Base-by-base conservation (phyloP, 2,329 filamentous ascomycete genomes). In the Trichoderma sp. region DNA sequence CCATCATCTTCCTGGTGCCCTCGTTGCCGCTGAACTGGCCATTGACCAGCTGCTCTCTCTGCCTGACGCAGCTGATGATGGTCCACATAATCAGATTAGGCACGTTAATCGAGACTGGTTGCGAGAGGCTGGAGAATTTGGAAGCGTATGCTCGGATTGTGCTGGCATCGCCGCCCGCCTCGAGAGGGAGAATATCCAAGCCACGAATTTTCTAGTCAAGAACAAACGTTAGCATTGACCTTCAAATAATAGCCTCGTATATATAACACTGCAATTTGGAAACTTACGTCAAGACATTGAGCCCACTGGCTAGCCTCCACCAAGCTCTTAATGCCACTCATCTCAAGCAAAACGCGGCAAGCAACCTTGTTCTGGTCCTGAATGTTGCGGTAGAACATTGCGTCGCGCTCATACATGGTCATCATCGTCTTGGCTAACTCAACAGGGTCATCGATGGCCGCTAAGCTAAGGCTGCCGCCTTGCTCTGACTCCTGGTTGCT, bases 21-120 rank as follows among this genome's bases (percentile, higher is more conserved):
- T 89, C 88, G 79, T 91, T 90, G 71, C 88, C 90, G 73, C 91
- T 93, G 79, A 91, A 97, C 74, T 90, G 87, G 32, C 90, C 89
- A 69, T 84, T 86, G 68, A 86, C 85, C 58, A 96, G 85, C 70
- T 89, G 83, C 74, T 91, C 90, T 71, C 92, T 88, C 80, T 97
- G 91, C 68, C 89, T 87, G 60, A 91, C 90, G 80, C 94, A 96
- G 81, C 92, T 94, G 52, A 91, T 87, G 73, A 99, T 93, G 60
- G 93, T 93, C 96, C 96, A 98, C 82, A 97, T 91, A 71, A 99
- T 86, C 71, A 98, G 85, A 79, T 95, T 93, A 21, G 95, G 95
- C 74, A 97, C 90, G 76, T 96, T 97, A 77, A 93, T 90, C 3
- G 94, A 91, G 51, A 99, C 91, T 8, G 94, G 88, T 73, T 93